Base-by-base conservation (phyloP, 2,329 filamentous ascomycete species). In the Sporothrix euskadiensis region DNA sequence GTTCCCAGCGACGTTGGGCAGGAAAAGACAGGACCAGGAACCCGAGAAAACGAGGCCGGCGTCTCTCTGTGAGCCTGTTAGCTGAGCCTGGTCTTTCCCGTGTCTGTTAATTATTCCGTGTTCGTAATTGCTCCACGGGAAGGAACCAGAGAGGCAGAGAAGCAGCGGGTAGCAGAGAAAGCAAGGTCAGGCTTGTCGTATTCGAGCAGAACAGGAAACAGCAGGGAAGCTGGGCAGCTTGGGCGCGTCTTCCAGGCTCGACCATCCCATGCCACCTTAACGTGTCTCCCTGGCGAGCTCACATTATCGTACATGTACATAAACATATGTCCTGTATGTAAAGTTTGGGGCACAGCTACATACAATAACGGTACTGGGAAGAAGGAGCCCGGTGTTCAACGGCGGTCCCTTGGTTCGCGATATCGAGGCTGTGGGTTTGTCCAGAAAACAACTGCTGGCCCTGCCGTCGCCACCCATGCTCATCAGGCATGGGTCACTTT, bases 361-460 rank as follows among this genome's bases (percentile, higher is more conserved):
- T 54, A 54, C 52, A 12, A 19, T 26, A 26, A 14, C 61, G 22
- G 52, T 8, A 30, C 26, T n/a, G 63, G 12, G 14, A 4, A 35
- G 41, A 66, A 19, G 44, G 44, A n/a, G 19, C 26, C 14, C 10
- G 65, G 47, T 52, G 44, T 16, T 49, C 52, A 32, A 26, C 39
- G 39, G 39, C 39, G 39, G 39, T 59, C 47, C 71, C 71, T 69
- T 71, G 61, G 63, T 72, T 72, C 59, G 41, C 47, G 57, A 74
- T 74, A 69, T 72, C 72, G 73, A 63, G 69, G 69, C 69, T 71
- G 73, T 65, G 56, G 57, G 54, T 68, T 68, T 68, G 41, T 49
- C 44, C 26, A 68, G 63, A 30, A 32, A 49, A 49, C 41, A n/a
- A 26, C 5, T 65, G 59, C 22, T 44, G 59, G 59, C 41, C 49